Base-by-base conservation (phyloP, 352 stramenopile species). In the Phytophthora constricta region DNA sequence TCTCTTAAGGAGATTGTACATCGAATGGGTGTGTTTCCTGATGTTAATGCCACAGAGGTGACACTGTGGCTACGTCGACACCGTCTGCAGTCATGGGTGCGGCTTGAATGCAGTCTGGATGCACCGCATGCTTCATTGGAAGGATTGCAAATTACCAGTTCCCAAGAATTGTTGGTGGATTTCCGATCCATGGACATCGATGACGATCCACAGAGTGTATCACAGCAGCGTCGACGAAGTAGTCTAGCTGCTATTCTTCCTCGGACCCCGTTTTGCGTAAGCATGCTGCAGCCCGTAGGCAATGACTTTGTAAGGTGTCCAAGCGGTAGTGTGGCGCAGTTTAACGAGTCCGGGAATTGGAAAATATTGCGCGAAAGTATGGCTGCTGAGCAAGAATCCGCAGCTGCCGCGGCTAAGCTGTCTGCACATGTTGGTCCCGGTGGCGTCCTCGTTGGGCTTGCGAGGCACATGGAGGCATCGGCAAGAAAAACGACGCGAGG, bases 101-200 rank as follows among this genome's bases (percentile, higher is more conserved):
- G 78, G 1, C 72, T 93, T 25, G 80, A 91, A 52, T 82, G 70
- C 43, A 90, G 65, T 39, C 59, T 88, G 1, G 77, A 89, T 46
- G 70, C 66, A 7, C 70, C 73, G 1, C 54, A 61, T 13, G 71
- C 68, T n/a, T 82, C 80, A 11, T 60, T 91, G 1, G 56, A 76
- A 0, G 62, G 75, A 5, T 58, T 90, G 8, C 60, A 76, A 5
- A 72, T 93, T 34, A 70, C 76, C 27, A 87, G 73, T 46, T 61
- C 75, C 1, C 67, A 86, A 50, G 85, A 93, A 39, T 43, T 93
- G 34, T 76, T 93, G 17, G 75, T 93, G 27, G 83, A 93, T 62
- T 91, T 92, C 26, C 80, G 80, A 41, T 68, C 80, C 14, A 54
- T 79, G 27, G 57, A 74, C 14, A 76, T 73, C 52, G 66, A 79